These are phyloP conservation scores for Pyrenophora seminiperda DNA, from an alignment of 2,329 filamentous ascomycete species.

Conservation along the genomic window DNA sequence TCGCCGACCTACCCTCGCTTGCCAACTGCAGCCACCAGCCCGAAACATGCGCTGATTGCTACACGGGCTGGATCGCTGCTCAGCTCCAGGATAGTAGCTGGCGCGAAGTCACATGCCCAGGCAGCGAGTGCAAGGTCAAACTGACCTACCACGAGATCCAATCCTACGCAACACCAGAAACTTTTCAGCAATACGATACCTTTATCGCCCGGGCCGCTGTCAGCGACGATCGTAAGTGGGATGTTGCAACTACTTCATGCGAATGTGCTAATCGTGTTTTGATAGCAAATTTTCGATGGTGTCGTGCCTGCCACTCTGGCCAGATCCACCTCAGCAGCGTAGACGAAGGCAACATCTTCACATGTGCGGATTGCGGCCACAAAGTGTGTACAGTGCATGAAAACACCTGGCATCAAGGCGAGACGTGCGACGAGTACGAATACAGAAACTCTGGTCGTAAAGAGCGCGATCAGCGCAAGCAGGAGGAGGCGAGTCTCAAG, in stretches of 20 bases:
- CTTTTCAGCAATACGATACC: conserved; percentile 45
- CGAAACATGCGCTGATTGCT: conserved; percentile 46
- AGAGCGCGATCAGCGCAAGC: conserved; percentile 29
- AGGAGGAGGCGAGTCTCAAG: conserved; percentile 33
- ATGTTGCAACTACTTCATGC: too few relatives aligned
- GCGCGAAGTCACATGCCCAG: conserved; percentile 58
- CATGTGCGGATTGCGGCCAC: conserved; percentile 45
- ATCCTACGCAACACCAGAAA: conserved; percentile 23
- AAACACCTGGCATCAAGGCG: conserved; percentile 47
- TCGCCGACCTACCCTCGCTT: conserved; percentile 30
- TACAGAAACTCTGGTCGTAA: conserved; percentile 36
- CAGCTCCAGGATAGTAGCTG: conserved; percentile 49
- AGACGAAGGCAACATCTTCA: conserved; percentile 54
- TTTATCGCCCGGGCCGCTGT: conserved; percentile 54
- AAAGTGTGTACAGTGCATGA: conserved; percentile 46
- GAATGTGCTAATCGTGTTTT: background rate
- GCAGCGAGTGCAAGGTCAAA: conserved; percentile 51
- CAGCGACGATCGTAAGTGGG: conserved; percentile 39
- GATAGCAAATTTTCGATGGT: conserved; percentile 60
- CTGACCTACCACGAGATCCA: conserved; percentile 55
- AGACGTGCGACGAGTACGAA: conserved; percentile 50
- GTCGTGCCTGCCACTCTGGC: conserved; percentile 58
- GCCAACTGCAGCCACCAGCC: conserved; percentile 42
- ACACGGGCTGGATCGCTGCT: conserved; percentile 46
- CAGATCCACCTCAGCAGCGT: conserved; percentile 58